Base-by-base conservation (phyloP, 768 basidiomycete species). In the Suillus subluteus region DNA sequence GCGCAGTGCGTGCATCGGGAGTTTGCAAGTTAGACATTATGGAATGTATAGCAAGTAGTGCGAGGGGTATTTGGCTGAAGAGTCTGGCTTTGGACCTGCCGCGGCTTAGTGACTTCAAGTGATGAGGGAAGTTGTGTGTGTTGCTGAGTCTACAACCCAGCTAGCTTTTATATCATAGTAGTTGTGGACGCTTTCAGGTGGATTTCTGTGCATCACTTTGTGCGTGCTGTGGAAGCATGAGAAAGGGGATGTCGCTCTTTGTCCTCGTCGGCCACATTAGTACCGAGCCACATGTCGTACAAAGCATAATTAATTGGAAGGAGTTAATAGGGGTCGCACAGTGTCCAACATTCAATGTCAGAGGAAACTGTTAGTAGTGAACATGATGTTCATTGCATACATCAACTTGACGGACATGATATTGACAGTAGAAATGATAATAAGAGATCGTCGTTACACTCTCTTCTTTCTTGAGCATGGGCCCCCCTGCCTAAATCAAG, bases 1-100 rank as follows among this genome's bases (percentile, higher is more conserved):
- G 64, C 35, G 80, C 79, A 56, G 73, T 69, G 43, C 76, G 74
- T 21, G 79, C 79, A 66, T 80, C 80, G 41, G 79, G 74, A 62
- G 80, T 71, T 62, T 79, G 70, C 50, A 66, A 68, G 40, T 65
- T 65, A 55, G 69, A 63, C 73, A 73, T 71, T 12, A 41, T 62
- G 46, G 23, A 67, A 58, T 38, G 66, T 62, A 67, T 56, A 65
- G 44, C 30, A 41, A 59, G 26, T 61, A 61, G 26, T 43, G 6
- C 12, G 59, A 13, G 26, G 12, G 41, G 12, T 35, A 13, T n/a
- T 13, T 13, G 35, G 55, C 21, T 37, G 55, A 37, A 56, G 23
- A 43, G 59, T 61, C 41, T 32, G 12, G 12, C 18, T 43, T 62
- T 63, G 68, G 67, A 65, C 70, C 70, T 65, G 70, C 68, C 68